These are phyloP conservation scores for Fusarium xylarioides DNA, from an alignment of 2,329 filamentous ascomycete genomes.

Conservation along the genomic window DNA sequence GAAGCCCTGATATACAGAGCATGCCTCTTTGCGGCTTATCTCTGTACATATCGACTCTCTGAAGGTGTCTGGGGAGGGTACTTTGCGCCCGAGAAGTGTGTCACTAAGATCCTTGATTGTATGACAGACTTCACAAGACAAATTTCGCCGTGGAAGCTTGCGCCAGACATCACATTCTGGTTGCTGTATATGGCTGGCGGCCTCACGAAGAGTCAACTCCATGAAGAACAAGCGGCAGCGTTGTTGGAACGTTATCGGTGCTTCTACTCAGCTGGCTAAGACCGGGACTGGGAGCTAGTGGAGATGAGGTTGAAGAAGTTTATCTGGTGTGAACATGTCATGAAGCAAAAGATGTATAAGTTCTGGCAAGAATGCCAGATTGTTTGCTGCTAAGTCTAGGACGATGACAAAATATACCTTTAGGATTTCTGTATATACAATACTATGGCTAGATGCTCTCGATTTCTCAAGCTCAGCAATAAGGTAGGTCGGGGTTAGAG, in stretches of 20 bases:
- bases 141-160: slow-evolving; percentile 4
- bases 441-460: rapidly evolving
- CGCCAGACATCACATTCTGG: background rate
- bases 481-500: background rate
- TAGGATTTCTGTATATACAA: background rate
- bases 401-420: rapidly evolving
- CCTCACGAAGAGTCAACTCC: background rate
- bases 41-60: slow-evolving; percentile 11
- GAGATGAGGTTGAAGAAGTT: background rate
- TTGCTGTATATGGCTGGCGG: background rate
- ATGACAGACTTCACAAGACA: background rate
- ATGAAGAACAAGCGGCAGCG: rapidly evolving
- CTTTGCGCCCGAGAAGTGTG: background rate
- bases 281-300: background rate
- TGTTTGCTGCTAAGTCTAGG: background rate
- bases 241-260: background rate
- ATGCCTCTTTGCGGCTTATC: slow-evolving; percentile 3
- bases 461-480: background rate
- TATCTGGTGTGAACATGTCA: background rate
- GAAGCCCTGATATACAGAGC: background rate
- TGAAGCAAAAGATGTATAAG: rapidly evolving
- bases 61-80: background rate
- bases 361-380: background rate
- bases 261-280: background rate
- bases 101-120: background rate